Conservation (phyloP, 805 yeast species). For the Schizosaccharomyces pombe region DNA sequence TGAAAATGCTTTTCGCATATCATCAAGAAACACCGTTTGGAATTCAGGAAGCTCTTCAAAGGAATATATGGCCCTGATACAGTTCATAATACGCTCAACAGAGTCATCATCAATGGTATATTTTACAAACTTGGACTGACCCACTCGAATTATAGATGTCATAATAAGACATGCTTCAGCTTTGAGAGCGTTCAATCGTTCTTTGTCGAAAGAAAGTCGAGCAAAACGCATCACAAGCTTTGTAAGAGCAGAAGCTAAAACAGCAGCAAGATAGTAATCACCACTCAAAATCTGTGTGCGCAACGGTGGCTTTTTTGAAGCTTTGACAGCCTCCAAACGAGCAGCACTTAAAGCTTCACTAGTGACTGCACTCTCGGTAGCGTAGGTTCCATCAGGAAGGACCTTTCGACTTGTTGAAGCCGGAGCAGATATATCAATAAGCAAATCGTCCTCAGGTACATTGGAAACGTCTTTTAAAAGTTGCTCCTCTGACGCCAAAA, state of each 20-base stretch:
- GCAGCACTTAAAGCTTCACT: conserved; percentile 8
- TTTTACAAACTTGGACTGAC: conserved; percentile 44
- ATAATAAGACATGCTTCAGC: conserved; percentile 87
- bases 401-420: conserved; percentile 45
- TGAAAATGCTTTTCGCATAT: conserved; percentile 66
- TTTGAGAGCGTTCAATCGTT: conserved; percentile 54
- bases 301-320: conserved; percentile 35
- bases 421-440: conserved; percentile 12
- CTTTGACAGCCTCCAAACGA: conserved; percentile 18
- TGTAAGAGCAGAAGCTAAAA: conserved; percentile 65
- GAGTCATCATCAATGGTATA: conserved; percentile 87
- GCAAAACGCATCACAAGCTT: conserved; percentile 63
- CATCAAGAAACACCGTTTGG: conserved; percentile 57
- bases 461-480: conserved; percentile 18
- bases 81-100: conserved; percentile 77
- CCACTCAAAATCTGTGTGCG: conserved; percentile 66
- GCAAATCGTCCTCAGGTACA: conserved; percentile 17
- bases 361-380: conserved; percentile 70
- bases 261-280: conserved; percentile 76
- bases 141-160: conserved; percentile 77
- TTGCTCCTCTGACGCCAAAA: conserved; percentile 46
- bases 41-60: conserved; percentile 27
- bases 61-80: conserved; percentile 50
- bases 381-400: conserved; percentile 97
- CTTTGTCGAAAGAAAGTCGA: conserved; percentile 26